Percentiles rank a stretch among this genome's conserved stretches.
phyloP scores from a whole-genome alignment of 208 protist species.

The Trypanosoma cruzi region DNA sequence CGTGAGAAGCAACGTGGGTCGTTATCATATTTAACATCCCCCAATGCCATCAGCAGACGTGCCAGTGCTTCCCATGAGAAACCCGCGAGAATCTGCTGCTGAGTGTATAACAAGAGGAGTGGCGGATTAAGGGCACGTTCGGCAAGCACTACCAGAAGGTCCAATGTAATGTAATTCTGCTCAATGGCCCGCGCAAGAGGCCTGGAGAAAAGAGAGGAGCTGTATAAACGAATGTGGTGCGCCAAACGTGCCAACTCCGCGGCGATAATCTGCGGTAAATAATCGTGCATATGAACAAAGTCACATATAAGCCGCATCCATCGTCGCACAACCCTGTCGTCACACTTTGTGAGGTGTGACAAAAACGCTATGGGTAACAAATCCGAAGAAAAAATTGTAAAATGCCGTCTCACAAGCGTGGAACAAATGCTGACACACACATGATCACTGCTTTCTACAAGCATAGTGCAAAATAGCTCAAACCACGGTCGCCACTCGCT shows the following conservation, averaged over 20 bases:
- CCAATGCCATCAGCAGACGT: conserved; percentile 32
- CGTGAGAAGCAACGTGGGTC: conserved; percentile 38
- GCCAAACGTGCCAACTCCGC: conserved; percentile 60
- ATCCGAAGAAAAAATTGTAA: conserved; percentile 66
- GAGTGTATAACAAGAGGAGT: conserved; percentile 50
- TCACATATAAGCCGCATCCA: conserved; percentile 64
- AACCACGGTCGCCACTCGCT: conserved; percentile 74
- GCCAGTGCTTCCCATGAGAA: conserved; percentile 46
- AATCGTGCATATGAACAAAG: conserved; percentile 51
- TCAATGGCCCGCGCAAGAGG: conserved; percentile 41
- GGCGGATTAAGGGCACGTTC: conserved; percentile 60
- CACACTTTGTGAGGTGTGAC: conserved; percentile 50
- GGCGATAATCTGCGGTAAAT: conserved; percentile 68
- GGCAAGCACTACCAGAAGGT: conserved; percentile 44
- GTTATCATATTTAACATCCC: conserved; percentile 36
- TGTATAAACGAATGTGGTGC: conserved; percentile 64
- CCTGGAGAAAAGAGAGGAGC: conserved; percentile 48
- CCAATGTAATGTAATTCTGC: conserved; percentile 47
- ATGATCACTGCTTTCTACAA: conserved; percentile 60
- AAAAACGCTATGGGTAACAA: conserved; percentile 75
- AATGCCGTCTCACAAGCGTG: conserved; percentile 55
- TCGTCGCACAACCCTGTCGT: conserved; percentile 35
- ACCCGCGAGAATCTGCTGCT: conserved; percentile 30
- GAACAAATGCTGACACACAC: conserved; percentile 63
- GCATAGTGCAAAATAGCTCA: conserved; percentile 55